Base-by-base conservation (phyloP, 257 asterid species). In the Thymus mandschuricus region DNA sequence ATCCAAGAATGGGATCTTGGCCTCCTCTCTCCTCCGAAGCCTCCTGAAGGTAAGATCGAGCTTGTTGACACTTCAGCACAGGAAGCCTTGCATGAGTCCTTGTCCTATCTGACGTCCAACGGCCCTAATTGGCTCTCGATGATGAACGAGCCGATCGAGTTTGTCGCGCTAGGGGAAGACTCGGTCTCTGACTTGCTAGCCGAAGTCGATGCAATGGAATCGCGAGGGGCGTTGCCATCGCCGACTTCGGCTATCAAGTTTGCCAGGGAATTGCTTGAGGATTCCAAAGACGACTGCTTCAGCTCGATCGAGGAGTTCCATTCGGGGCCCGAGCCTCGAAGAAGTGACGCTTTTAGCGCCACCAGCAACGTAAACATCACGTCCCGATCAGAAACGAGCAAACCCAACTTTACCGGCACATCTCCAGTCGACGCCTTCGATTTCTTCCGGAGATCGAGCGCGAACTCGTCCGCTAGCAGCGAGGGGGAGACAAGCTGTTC, bases 171-270 rank as follows among this genome's bases (percentile, higher is more conserved):
- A 73, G 97, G 87, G 38, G 97, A 90, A 82, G 96, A 90, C 43
- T 86, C 91, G 0, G 89, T 90, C 13, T 90, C 97, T 0, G 97
- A 88, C 76, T 80, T 90, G 60, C 57, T 90, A 45, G 97, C 93
- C 21, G 97, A 90, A 82, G 97, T 86, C 8, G 97, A 82, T 72
- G 97, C 97, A 27, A 85, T 86, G 91, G 88, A 83, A 73, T 81
- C 81, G 33, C 84, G 64, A 52, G 83, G 81, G 60, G 73, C 74
- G 43, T 69, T 85, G 55, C 80, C 82, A 64, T 84, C 86, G 7
- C 88, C 88, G 27, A 83, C 81, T 60, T 74, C 94, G 13, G 92
- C 89, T 62, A 45, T 82, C 75, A 86, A 84, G 68, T 83, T 81
- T 41, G 87, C 82, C 2, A 68, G 84, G 75, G 88, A 83, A 34